Evolutionary conservation across 176 grass and related monocot species (phyloP).

Genomic region (Aegilops tauschii): DNA sequence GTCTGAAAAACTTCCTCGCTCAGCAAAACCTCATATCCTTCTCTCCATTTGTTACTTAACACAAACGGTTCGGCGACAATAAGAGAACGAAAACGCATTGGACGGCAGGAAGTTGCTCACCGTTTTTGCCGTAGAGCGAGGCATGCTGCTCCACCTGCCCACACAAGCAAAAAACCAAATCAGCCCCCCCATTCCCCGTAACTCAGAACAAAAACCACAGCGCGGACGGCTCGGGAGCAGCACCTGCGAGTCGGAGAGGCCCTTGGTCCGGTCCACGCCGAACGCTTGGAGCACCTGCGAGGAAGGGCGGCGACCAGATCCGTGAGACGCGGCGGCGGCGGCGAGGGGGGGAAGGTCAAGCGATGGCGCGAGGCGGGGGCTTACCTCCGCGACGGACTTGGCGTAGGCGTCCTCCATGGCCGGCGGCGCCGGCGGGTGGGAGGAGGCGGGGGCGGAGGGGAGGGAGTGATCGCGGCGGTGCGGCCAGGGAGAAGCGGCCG

Average conservation of each 20-base stretch:
- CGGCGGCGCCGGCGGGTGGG: background rate
- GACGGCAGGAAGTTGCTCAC: constrained; percentile 22
- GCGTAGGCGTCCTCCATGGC: constrained; percentile 89
- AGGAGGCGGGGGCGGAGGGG: background rate
- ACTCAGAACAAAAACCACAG: background rate
- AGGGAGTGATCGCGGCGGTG: background rate
- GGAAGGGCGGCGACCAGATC: constrained; percentile 38
- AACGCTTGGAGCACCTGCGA: constrained; percentile 83
- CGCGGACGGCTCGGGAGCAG: constrained; percentile 9
- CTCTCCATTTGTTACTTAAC: background rate
- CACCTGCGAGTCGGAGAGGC: constrained; percentile 89
- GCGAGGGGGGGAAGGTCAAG: background rate
- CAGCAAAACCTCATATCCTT: background rate
- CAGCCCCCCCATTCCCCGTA: constrained; percentile 1
- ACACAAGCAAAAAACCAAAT: constrained; percentile 40
- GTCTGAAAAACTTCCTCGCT: background rate
- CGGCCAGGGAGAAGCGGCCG: background rate
- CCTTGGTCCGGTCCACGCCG: constrained; percentile 79
- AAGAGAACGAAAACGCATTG: background rate
- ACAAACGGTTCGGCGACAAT: background rate
- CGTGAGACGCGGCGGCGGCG: constrained; percentile 30
- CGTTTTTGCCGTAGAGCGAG: constrained; percentile 75
- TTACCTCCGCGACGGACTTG: constrained; percentile 88
- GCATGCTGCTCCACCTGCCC: constrained; percentile 72
- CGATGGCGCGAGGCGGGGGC: background rate